Base-by-base conservation (phyloP, 1,139 yeast genomes). In the Suhomyces maxii region DNA sequence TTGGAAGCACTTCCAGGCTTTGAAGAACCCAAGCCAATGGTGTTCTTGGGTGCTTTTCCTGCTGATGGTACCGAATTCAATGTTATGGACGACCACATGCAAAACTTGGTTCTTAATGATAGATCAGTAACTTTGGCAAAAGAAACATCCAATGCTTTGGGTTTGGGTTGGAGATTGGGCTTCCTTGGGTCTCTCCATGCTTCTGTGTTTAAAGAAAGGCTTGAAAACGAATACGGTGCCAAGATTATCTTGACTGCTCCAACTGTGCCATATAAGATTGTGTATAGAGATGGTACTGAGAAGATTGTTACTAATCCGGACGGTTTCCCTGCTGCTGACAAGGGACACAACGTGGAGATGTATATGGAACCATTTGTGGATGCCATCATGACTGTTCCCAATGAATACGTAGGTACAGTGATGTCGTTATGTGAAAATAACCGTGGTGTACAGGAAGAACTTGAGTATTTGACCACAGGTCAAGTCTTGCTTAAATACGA, bases 1-100 rank as follows among this genome's bases (percentile, higher is more conserved):
- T 82, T 88, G 1, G 87, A 83, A 48, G 85, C 97, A 1, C 71
- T 93, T 28, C 97, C 96, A 0, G 98, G 98, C 0, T 93, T 93
- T 65, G 97, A 91, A 64, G 97, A 89, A 57, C 91, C 95, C 1
- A 91, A 93, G 63, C 97, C 99, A 1, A 93, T 93, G 98, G 98
- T 93, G 7, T 93, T 91, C 65, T 95, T 93, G 38, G 99, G 99
- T 8, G 99, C 99, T 0, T 93, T 90, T 58, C 99, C 99, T 0
- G 95, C 97, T 0, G 97, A 91, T 61, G 97, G 97, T 5, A 80
- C 86, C 1, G 97, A 91, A 57, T 93, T 91, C 63, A 88, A 87
- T 51, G 86, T 82, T 35, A 76, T 93, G 73, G 96, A 93, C 59
- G 98, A 93, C 57, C 88, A 90, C 63, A 83, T 93, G 65, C 88